phyloP scores from a whole-genome alignment of 2,329 filamentous ascomycete species.

The Cladophialophora yegresii region DNA sequence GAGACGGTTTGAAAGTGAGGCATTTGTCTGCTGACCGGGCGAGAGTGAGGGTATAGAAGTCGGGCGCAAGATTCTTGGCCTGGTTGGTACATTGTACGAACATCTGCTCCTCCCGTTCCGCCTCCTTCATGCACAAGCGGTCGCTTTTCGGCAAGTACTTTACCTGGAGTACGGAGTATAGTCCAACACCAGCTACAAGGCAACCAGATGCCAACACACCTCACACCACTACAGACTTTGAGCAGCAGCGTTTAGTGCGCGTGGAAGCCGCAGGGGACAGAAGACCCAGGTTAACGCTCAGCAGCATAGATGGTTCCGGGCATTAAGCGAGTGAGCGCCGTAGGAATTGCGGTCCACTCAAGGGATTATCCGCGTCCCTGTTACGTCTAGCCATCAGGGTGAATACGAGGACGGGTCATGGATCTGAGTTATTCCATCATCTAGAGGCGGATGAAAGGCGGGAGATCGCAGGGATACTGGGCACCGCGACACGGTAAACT shows the following conservation, averaged over 20 bases:
- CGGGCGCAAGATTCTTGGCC: conserved; percentile 7
- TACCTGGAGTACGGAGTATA: not conserved
- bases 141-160: not conserved
- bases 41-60: not conserved
- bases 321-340: not conserved
- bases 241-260: not conserved
- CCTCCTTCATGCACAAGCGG: conserved; percentile 1
- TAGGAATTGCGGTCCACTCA: not conserved
- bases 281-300: not conserved
- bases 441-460: not conserved
- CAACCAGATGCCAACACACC: conserved; percentile 3
- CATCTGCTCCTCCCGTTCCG: not conserved
- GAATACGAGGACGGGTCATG: not conserved
- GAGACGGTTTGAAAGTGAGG: conserved; percentile 13
- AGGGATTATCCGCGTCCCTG: not conserved
- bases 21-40: conserved; percentile 2
- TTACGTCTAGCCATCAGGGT: not conserved
- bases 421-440: not conserved
- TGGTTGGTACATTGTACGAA: not conserved
- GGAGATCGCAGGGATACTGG: not conserved
- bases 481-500: not conserved
- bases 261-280: conserved; percentile 12
- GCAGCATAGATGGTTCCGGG: not conserved
- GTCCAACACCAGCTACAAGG: not conserved
- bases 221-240: conserved; percentile 1